Evolutionary conservation across 257 asterid genomes (phyloP).

Genomic region (Nicotiana undulata): DNA sequence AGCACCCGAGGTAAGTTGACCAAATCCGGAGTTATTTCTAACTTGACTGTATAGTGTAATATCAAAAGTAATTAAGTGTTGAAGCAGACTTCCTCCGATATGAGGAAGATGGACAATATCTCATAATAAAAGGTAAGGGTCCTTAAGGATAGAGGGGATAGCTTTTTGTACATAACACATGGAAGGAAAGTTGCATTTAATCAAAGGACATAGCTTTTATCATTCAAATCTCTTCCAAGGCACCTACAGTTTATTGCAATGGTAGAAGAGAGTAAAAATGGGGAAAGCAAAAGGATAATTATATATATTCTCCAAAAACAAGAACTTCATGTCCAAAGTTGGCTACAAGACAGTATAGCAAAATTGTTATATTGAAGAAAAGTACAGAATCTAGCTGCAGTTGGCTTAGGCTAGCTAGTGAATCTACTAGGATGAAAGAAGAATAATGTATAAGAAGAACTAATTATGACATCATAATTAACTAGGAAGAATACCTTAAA

Average conservation of each 20-base stretch:
- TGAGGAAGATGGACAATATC: not conserved
- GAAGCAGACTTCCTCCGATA: not conserved
- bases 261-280: not conserved
- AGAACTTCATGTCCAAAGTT: not conserved
- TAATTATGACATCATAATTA: not conserved
- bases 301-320: not conserved
- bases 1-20: too few species aligned
- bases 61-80: not conserved
- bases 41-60: not conserved
- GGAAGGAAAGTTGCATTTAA: not conserved
- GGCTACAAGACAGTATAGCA: not conserved
- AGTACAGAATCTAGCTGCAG: not conserved
- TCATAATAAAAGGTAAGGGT: not conserved
- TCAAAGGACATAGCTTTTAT: not conserved
- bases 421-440: not conserved
- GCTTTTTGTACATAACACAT: not conserved
- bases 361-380: not conserved
- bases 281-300: not conserved
- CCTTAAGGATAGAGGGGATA: not conserved
- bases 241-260: not conserved
- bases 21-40: not conserved
- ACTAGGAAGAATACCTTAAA: slow-evolving; percentile 23
- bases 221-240: not conserved
- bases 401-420: not conserved
- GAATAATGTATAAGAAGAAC: not conserved